A percentile compares a stretch with the other conserved stretches of the same genome.
These are phyloP conservation scores for Nannizzia gypsea DNA, from an alignment of 2,329 filamentous ascomycete genomes.

Conservation along the genomic window DNA sequence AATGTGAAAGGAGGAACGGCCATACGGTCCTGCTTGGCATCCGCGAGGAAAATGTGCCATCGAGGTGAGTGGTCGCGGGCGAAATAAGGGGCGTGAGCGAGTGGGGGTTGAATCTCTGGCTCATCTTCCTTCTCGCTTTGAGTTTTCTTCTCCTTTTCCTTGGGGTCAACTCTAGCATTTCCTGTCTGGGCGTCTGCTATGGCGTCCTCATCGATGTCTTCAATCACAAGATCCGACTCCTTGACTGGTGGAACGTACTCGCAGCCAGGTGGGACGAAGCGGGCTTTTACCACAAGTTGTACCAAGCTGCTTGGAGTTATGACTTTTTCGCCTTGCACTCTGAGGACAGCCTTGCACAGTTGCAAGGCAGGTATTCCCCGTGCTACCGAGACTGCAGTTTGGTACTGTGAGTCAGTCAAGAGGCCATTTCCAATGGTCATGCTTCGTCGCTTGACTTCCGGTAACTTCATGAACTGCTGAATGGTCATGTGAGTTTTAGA, in stretches of 20 bases:
- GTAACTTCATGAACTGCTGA: conserved; percentile 77
- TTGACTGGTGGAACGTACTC: conserved; percentile 62
- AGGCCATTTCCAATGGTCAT: conserved; percentile 59
- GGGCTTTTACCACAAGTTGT: conserved; percentile 87
- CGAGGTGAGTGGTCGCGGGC: conserved; percentile 77
- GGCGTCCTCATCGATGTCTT: conserved; percentile 87
- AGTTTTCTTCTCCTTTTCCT: conserved; percentile 50
- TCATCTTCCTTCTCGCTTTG: conserved; percentile 39
- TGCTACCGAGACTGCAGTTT: conserved; percentile 61
- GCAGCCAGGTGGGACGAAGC: conserved; percentile 79
- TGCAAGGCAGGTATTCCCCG: conserved; percentile 72
- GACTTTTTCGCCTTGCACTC: conserved; percentile 86
- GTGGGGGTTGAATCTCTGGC: conserved; percentile 59
- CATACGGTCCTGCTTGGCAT: conserved; percentile 89
- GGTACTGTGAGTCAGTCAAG: conserved; percentile 64
- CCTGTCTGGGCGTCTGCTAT: conserved; percentile 68
- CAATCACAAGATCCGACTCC: conserved; percentile 71
- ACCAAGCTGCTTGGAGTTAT: conserved; percentile 89
- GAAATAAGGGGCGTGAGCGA: conserved; percentile 85
- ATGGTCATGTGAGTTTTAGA: conserved; percentile 64
- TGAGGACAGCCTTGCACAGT: conserved; percentile 93
- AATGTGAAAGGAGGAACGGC: conserved; percentile 96
- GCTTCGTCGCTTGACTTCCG: conserved; percentile 60
- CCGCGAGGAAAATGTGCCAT: conserved; percentile 91
- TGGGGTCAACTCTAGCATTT: conserved; percentile 43